These are phyloP conservation scores for button mushroom (Agaricus bisporus) DNA, from an alignment of 768 basidiomycete genomes.

Conservation along the genomic window DNA sequence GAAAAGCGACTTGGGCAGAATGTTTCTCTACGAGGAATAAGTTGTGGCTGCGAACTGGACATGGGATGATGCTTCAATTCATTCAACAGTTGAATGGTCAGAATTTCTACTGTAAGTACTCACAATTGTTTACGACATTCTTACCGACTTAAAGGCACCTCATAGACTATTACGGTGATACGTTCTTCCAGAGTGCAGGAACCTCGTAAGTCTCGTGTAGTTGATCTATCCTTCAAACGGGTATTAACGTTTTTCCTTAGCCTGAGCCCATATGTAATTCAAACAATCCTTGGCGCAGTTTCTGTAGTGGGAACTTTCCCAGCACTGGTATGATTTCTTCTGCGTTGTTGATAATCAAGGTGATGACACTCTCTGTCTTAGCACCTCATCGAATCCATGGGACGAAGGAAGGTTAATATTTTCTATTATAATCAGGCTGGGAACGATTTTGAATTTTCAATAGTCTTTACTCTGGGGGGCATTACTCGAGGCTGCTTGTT, in stretches of 20 bases:
- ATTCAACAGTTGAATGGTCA: conserved; percentile 79
- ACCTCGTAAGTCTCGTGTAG: conserved; percentile 36
- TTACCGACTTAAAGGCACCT: not conserved
- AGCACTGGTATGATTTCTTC: conserved; percentile 39
- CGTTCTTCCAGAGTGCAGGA: conserved; percentile 73
- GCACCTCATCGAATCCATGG: conserved; percentile 67
- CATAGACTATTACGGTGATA: conserved; percentile 72
- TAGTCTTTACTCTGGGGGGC: conserved; percentile 66
- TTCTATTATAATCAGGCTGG: not conserved
- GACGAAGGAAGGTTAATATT: conserved; percentile 52
- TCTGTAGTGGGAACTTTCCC: conserved; percentile 70
- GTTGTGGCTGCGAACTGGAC: conserved; percentile 68
- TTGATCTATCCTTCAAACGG: not conserved
- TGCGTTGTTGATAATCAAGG: not conserved
- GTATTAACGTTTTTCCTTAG: conserved; percentile 18
- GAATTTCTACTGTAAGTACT: conserved; percentile 65
- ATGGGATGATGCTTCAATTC: conserved; percentile 82
- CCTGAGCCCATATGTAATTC: conserved; percentile 69
- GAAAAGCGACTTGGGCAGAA: conserved; percentile 73
- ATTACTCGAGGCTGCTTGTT: conserved; percentile 50
- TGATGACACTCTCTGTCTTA: conserved; percentile 12
- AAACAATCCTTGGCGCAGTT: conserved; percentile 68
- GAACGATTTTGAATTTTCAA: not conserved
- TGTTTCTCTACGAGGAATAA: conserved; percentile 66
- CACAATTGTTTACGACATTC: not conserved